Evolutionary conservation across 495 filamentous ascomycete species (phyloP).

Genomic region (Aspergillus mulundensis): DNA sequence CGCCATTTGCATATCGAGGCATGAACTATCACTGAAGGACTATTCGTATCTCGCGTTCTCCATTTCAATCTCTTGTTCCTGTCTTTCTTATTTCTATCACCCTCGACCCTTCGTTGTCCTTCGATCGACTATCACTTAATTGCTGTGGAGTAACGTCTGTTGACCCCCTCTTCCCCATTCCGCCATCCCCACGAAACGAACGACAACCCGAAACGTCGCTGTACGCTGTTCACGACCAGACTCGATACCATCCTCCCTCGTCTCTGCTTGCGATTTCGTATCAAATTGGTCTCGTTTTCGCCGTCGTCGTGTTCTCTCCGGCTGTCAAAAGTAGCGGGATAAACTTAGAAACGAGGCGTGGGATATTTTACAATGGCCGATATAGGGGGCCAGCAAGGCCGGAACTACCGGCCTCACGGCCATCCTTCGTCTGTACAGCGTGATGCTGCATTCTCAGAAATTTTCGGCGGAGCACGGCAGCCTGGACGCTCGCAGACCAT

Average conservation of each 20-base stretch:
- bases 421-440: slow-evolving; percentile 70
- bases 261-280: slow-evolving; percentile 8
- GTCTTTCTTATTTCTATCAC: slow-evolving; percentile 17
- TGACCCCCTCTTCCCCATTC: slow-evolving; percentile 17
- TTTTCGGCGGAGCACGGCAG: slow-evolving; percentile 85
- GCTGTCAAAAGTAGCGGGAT: slow-evolving; percentile 1
- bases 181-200: slow-evolving; percentile 35
- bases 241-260: slow-evolving; percentile 25
- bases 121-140: slow-evolving; percentile 19
- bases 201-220: slow-evolving; percentile 36
- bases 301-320: slow-evolving; percentile 3
- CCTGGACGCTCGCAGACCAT: slow-evolving; percentile 86
- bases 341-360: neutral
- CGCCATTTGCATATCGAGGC: slow-evolving; percentile 21
- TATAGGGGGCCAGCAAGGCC: slow-evolving; percentile 69
- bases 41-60: slow-evolving; percentile 18
- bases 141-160: slow-evolving; percentile 21
- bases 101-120: slow-evolving; percentile 13
- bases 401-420: slow-evolving; percentile 66
- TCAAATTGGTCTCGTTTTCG: neutral
- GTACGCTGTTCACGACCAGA: slow-evolving; percentile 39
- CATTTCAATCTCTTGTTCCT: slow-evolving; percentile 16
- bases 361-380: slow-evolving; percentile 59
- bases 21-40: slow-evolving; percentile 29
- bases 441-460: slow-evolving; percentile 93